phyloP scores from a whole-genome alignment of 768 basidiomycete species.

The Russula foetens region DNA sequence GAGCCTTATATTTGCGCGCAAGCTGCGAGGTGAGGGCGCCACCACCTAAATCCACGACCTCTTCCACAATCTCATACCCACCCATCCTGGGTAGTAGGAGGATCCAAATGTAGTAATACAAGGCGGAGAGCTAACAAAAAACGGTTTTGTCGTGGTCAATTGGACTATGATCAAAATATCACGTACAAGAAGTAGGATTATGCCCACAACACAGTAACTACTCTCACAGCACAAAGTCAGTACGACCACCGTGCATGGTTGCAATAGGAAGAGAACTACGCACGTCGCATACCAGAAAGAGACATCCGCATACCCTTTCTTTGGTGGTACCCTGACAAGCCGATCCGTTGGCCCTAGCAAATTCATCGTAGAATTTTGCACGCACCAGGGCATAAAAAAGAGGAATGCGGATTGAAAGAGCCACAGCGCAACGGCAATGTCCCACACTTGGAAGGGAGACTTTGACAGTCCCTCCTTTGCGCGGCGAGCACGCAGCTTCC shows the following conservation, averaged over 20 bases:
- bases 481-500: conserved; percentile 27
- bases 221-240: conserved; percentile 1
- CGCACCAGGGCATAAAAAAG: conserved; percentile 30
- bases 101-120: conserved; percentile 35
- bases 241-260: background rate
- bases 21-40: conserved; percentile 18
- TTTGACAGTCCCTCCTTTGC: conserved; percentile 21
- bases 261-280: background rate
- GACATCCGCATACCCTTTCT: conserved; percentile 26
- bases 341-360: background rate
- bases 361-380: background rate
- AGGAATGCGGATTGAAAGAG: conserved; percentile 24
- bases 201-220: conserved; percentile 26
- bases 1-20: conserved; percentile 8
- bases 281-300: conserved; percentile 28
- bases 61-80: conserved; percentile 39
- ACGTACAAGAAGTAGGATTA: conserved; percentile 24
- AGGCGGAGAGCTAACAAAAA: conserved; percentile 17
- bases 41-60: conserved; percentile 22
- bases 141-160: background rate
- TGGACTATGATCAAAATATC: background rate
- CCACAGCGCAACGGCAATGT: conserved; percentile 23
- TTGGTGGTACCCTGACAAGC: conserved; percentile 24
- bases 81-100: conserved; percentile 35
- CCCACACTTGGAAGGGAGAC: conserved; percentile 20